Conservation (phyloP, 2,329 filamentous ascomycete species). For the Xylaria sp. region DNA sequence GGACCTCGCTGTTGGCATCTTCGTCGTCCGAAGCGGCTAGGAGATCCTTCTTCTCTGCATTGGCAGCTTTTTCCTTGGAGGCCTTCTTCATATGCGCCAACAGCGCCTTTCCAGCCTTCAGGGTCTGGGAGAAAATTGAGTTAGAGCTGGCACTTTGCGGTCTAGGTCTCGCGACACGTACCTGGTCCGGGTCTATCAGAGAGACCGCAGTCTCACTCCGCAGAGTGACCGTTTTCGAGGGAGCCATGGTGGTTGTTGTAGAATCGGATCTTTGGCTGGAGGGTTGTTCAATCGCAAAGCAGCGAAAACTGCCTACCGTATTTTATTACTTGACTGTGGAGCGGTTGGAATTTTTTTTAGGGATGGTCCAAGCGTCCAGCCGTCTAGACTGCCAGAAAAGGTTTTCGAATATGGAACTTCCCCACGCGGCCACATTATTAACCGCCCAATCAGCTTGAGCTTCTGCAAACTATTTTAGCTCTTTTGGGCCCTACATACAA, state of each 20-base stretch:
- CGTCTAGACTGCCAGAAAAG: not conserved
- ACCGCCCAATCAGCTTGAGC: not conserved
- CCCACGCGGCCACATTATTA: not conserved
- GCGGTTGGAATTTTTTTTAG: not conserved
- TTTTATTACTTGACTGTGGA: not conserved
- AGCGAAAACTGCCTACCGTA: not conserved
- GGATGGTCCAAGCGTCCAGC: not conserved
- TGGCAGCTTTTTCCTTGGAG: conserved; percentile 49
- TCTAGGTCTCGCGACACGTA: conserved; percentile 10
- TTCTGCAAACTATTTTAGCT: not conserved
- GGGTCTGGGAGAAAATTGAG: conserved; percentile 44
- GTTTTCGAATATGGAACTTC: not conserved
- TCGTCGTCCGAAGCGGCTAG: conserved; percentile 52
- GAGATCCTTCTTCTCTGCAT: conserved; percentile 58
- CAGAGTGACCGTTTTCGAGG: conserved; percentile 38
- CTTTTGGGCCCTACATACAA: not conserved
- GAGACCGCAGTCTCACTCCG: conserved; percentile 36
- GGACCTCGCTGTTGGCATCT: conserved; percentile 49
- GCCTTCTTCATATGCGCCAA: conserved; percentile 63
- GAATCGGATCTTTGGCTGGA: conserved; percentile 8
- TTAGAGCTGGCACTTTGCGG: not conserved
- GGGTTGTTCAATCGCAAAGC: conserved; percentile 9
- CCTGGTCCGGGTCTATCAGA: conserved; percentile 42
- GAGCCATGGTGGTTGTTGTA: conserved; percentile 34
- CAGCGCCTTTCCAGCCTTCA: conserved; percentile 66